Conservation (phyloP, 1,284 basidiomycete genomes). For the Malassezia caprae region DNA sequence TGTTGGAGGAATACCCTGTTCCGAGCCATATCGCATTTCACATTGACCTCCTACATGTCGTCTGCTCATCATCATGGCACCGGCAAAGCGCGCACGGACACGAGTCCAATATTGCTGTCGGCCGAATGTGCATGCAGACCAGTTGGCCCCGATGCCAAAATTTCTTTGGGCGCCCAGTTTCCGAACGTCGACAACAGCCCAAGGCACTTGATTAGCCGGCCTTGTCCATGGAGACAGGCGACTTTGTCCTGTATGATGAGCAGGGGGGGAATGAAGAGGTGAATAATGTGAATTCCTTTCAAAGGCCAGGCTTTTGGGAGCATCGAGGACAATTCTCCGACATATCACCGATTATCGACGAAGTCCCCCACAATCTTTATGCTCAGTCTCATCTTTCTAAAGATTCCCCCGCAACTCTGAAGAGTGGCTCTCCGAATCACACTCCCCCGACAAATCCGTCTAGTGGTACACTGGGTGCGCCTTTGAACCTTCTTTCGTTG, state of each 20-base stretch:
- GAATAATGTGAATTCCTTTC: background rate
- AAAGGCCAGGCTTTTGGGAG: constrained; percentile 6
- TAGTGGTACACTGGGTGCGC: constrained; percentile 15
- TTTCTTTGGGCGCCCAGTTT: background rate
- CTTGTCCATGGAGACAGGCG: constrained; percentile 11
- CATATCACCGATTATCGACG: constrained; percentile 11
- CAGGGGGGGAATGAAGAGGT: background rate
- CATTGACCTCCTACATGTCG: background rate
- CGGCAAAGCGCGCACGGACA: constrained; percentile 2
- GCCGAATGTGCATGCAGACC: background rate
- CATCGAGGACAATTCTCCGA: constrained; percentile 1
- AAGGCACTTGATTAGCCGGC: background rate
- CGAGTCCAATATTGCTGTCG: background rate
- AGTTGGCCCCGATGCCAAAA: background rate
- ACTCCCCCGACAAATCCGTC: constrained; percentile 2
- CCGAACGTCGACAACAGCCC: background rate
- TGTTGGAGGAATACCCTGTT: background rate
- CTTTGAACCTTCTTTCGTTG: constrained; percentile 14
- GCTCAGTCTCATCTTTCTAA: background rate
- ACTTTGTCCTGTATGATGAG: constrained; percentile 18
- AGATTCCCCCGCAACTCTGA: background rate
- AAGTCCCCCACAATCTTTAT: background rate
- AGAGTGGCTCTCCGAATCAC: background rate
- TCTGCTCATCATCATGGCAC: background rate
- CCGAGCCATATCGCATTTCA: background rate